A percentile compares a stretch with the other conserved stretches of the same genome.
Conservation (phyloP, 176 grass and related monocot species). For the Canna indica region DNA sequence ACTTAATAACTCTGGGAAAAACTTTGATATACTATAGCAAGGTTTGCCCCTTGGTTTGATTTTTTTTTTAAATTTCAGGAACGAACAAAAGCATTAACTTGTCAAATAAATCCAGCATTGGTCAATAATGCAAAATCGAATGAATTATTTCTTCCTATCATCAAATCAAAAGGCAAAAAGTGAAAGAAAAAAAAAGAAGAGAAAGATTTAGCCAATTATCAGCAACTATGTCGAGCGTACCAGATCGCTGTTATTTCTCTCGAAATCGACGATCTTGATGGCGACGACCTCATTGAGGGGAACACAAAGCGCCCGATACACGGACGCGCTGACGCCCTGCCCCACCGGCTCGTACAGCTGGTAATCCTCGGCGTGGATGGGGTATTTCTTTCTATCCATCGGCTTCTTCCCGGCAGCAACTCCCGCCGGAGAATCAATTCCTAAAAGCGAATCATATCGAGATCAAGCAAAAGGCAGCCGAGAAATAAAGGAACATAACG, state of each 20-base stretch:
- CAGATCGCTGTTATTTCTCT: conserved; percentile 83
- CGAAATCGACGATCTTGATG: conserved; percentile 93
- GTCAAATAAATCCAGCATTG: not conserved
- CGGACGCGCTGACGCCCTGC: conserved; percentile 73
- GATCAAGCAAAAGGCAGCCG: not conserved
- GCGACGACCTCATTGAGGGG: conserved; percentile 61
- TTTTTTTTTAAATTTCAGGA: too few relatives aligned
- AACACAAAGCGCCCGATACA: conserved; percentile 65
- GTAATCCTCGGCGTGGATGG: conserved; percentile 72
- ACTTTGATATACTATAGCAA: too few relatives aligned
- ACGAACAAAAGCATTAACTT: not conserved
- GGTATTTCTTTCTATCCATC: conserved; percentile 65
- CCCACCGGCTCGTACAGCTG: conserved; percentile 79
- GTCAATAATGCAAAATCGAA: not conserved
- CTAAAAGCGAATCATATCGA: not conserved
- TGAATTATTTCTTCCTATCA: not conserved
- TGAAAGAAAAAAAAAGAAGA: not conserved
- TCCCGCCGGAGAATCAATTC: not conserved
- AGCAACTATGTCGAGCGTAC: conserved; percentile 20
- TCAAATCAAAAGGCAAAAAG: not conserved
- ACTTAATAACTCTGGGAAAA: not conserved
- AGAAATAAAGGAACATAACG: not conserved
- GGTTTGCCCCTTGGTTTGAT: too few relatives aligned
- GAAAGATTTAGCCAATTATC: too few relatives aligned
- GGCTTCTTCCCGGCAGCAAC: not conserved